phyloP scores from a whole-genome alignment of 2,329 filamentous ascomycete genomes.

The Colletotrichum tofieldiae region DNA sequence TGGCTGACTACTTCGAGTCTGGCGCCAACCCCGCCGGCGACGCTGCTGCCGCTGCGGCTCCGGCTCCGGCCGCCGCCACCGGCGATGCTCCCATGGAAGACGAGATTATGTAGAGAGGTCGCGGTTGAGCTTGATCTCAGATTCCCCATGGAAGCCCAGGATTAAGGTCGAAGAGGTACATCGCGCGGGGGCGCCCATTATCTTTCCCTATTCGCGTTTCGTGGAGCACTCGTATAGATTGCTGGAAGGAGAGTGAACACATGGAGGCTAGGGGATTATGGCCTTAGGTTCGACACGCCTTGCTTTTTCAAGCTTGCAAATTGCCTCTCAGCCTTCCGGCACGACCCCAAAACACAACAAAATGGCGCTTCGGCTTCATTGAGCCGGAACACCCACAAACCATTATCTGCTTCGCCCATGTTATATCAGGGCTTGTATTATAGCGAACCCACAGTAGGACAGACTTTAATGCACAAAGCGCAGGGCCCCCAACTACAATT shows the following conservation, averaged over 20 bases:
- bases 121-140: not conserved
- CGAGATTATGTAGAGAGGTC: conserved; percentile 68
- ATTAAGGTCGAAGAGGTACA: conserved; percentile 8
- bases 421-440: conserved; percentile 37
- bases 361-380: conserved; percentile 13
- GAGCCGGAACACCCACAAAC: conserved; percentile 15
- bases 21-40: conserved; percentile 59
- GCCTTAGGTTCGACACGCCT: conserved; percentile 36
- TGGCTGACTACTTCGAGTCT: conserved; percentile 91
- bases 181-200: conserved; percentile 16
- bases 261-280: conserved; percentile 34
- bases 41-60: conserved; percentile 63
- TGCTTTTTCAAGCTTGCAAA: conserved; percentile 39
- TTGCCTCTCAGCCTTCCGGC: conserved; percentile 34
- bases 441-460: conserved; percentile 32
- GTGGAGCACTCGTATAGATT: conserved; percentile 31
- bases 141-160: conserved; percentile 12
- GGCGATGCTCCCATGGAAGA: conserved; percentile 78
- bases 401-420: conserved; percentile 32
- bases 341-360: conserved; percentile 30
- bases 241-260: conserved; percentile 30
- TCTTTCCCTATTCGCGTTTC: conserved; percentile 38
- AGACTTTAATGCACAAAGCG: conserved; percentile 39
- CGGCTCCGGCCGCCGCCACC: conserved; percentile 60
- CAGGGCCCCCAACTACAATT: conserved; percentile 25